phyloP scores from a whole-genome alignment of 2,329 filamentous ascomycete species.

The Aspergillus hortae region DNA sequence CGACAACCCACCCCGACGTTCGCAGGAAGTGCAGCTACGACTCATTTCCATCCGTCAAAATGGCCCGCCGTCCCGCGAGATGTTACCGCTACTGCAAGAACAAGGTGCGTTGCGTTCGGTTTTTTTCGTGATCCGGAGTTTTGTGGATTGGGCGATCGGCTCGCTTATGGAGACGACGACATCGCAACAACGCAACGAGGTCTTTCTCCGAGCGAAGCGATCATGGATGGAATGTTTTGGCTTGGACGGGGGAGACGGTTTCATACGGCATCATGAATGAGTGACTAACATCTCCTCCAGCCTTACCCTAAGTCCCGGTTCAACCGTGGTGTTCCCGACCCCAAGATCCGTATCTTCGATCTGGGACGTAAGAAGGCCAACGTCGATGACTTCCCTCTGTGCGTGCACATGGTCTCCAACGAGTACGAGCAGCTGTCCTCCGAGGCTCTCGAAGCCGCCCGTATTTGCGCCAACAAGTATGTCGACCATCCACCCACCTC shows the following conservation, averaged over 20 bases:
- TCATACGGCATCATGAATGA: neutral
- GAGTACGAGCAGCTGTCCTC: slow-evolving; percentile 99
- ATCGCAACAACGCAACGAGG: neutral
- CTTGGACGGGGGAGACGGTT: slow-evolving; percentile 3
- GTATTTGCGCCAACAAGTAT: slow-evolving; percentile 99
- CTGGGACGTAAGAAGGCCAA: slow-evolving; percentile 97
- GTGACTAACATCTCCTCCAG: slow-evolving; percentile 43
- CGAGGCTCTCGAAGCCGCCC: slow-evolving; percentile 98
- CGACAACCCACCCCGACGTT: slow-evolving; percentile 36
- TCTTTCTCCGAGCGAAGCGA: too few species aligned
- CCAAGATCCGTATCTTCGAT: slow-evolving; percentile 94
- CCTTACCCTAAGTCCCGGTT: slow-evolving; percentile 99
- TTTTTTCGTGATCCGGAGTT: slow-evolving; percentile 19
- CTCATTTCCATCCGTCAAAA: slow-evolving; percentile 66
- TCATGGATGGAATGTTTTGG: slow-evolving; percentile 1
- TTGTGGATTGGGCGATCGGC: slow-evolving; percentile 22
- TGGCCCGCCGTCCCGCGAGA: slow-evolving; percentile 98
- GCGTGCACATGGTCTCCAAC: slow-evolving; percentile 99
- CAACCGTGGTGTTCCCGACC: slow-evolving; percentile 94
- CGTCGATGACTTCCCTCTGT: slow-evolving; percentile 99
- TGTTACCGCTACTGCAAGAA: slow-evolving; percentile 99
- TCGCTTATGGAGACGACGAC: slow-evolving; percentile 25
- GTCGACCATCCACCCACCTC: slow-evolving; percentile 15
- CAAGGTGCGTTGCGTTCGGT: slow-evolving; percentile 67
- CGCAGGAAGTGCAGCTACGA: slow-evolving; percentile 44